Evolutionary conservation across 2,329 filamentous ascomycete genomes (phyloP).

Genomic region (Fusarium sambucinum): DNA sequence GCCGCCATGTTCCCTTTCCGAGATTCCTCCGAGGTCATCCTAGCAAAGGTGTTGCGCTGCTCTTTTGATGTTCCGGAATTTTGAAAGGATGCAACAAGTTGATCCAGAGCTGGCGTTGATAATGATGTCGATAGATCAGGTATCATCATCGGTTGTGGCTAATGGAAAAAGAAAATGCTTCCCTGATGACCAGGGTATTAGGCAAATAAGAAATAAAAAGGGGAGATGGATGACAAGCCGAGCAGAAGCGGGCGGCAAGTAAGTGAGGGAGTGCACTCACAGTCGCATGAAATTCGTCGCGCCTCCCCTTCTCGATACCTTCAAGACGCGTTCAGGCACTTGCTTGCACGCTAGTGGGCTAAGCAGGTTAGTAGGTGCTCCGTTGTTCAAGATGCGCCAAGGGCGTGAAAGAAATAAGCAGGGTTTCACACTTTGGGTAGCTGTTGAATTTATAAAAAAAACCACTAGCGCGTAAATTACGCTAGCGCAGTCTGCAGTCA

Average conservation of each 20-base stretch:
- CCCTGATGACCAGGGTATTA: neutral
- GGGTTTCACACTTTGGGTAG: neutral
- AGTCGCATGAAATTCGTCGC: neutral
- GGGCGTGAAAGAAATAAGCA: slow-evolving; percentile 4
- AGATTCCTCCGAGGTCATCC: slow-evolving; percentile 8
- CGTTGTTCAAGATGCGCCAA: slow-evolving; percentile 7
- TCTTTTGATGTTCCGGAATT: slow-evolving; percentile 4
- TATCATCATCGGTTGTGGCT: slow-evolving; percentile 9
- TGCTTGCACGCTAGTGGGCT: slow-evolving; percentile 17
- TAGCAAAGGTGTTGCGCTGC: slow-evolving; percentile 10
- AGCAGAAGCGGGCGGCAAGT: neutral
- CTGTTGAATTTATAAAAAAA: slow-evolving; percentile 25
- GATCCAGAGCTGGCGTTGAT: slow-evolving; percentile 4
- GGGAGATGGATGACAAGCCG: neutral
- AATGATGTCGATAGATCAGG: neutral
- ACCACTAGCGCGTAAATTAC: slow-evolving; percentile 25
- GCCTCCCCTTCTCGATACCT: slow-evolving; percentile 10
- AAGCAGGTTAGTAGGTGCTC: neutral
- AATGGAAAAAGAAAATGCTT: neutral
- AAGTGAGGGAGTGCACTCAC: slow-evolving; percentile 1
- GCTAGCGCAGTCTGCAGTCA: slow-evolving; percentile 1
- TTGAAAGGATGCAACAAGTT: slow-evolving; percentile 19
- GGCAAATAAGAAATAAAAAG: neutral
- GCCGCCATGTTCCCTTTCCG: slow-evolving; percentile 18
- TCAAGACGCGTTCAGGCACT: slow-evolving; percentile 28